phyloP scores from a whole-genome alignment of 768 basidiomycete species.

The Boletellus emodensis region DNA sequence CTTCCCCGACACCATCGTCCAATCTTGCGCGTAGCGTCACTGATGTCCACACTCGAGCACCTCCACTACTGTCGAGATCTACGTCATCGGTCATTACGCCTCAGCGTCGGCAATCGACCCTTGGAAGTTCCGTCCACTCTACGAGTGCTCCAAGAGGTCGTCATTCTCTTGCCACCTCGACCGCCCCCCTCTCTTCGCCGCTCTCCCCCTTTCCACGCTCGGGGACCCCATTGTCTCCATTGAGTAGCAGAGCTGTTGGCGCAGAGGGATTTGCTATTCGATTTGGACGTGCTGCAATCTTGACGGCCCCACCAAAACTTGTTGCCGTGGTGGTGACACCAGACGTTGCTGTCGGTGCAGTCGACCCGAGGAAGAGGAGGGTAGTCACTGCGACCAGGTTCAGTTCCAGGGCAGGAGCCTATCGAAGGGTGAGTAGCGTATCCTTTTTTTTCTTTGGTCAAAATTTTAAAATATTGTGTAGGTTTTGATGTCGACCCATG shows the following conservation, averaged over 20 bases:
- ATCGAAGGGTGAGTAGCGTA: constrained; percentile 60
- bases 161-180: constrained; percentile 39
- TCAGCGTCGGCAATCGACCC: constrained; percentile 32
- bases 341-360: constrained; percentile 85
- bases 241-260: constrained; percentile 19
- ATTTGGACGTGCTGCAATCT: constrained; percentile 67
- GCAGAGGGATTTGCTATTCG: constrained; percentile 41
- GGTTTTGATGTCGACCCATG: constrained; percentile 84
- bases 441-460: neutral
- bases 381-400: constrained; percentile 88
- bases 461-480: constrained; percentile 23
- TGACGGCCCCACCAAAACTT: constrained; percentile 81
- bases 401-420: constrained; percentile 77
- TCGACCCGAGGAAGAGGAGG: constrained; percentile 77
- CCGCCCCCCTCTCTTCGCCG: constrained; percentile 37
- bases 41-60: constrained; percentile 40
- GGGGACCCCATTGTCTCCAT: constrained; percentile 33
- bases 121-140: constrained; percentile 34
- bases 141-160: constrained; percentile 39
- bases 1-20: constrained; percentile 27
- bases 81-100: constrained; percentile 44
- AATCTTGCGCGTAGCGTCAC: constrained; percentile 15
- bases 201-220: constrained; percentile 29
- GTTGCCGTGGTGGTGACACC: constrained; percentile 83
- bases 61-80: constrained; percentile 54